Conservation (phyloP, 2,329 filamentous ascomycete genomes). For the Pseudogymnoascus verrucosus region DNA sequence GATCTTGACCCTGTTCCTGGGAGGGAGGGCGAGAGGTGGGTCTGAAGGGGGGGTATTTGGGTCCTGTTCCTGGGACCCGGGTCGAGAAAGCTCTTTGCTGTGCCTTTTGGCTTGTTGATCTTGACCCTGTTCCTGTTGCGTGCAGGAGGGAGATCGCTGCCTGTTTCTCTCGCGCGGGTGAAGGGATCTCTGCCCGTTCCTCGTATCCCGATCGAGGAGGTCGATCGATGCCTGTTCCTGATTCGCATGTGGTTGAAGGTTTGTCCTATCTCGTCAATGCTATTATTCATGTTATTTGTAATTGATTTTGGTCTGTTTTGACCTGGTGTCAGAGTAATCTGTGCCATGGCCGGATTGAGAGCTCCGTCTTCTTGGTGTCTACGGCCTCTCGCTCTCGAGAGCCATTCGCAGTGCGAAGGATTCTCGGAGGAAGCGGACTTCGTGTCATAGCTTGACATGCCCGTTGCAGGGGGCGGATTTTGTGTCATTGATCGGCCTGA, state of each 20-base stretch:
- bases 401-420: neutral
- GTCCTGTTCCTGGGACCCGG: neutral
- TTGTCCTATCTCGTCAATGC: neutral
- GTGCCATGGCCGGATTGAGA: neutral
- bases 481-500: neutral
- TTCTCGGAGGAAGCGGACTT: neutral
- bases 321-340: neutral
- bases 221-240: neutral
- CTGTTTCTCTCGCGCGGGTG: neutral
- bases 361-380: neutral
- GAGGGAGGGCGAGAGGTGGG: neutral
- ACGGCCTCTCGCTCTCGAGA: neutral
- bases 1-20: constrained; percentile 3
- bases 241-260: neutral
- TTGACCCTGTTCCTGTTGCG: neutral
- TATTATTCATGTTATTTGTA: neutral
- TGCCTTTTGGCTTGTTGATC: neutral
- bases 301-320: neutral
- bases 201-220: neutral
- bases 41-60: neutral
- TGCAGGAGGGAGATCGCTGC: neutral
- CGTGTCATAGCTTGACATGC: neutral
- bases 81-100: neutral
- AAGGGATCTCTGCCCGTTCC: neutral
- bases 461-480: neutral